Evolutionary conservation across 805 yeast genomes (phyloP).

Genomic region (Yamadazyma endophytica): DNA sequence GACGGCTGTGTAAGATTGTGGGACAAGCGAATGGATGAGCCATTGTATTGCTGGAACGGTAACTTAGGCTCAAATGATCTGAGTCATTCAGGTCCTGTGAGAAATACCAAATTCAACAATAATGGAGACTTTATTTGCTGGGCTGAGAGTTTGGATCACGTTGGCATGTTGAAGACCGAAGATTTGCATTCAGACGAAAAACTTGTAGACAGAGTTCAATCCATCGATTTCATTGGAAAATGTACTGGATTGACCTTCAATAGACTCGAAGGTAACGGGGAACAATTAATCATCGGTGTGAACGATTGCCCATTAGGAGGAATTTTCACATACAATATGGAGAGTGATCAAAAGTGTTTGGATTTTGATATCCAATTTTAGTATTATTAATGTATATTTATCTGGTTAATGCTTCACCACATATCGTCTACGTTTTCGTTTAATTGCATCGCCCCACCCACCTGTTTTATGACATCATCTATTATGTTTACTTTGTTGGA

Average conservation of each 20-base stretch:
- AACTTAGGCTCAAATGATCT: slow-evolving; percentile 20
- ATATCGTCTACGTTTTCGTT: slow-evolving; percentile 37
- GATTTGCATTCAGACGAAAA: slow-evolving; percentile 17
- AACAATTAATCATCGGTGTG: slow-evolving; percentile 49
- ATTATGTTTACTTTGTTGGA: slow-evolving; percentile 24
- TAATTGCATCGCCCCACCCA: slow-evolving; percentile 35
- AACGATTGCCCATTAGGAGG: slow-evolving; percentile 58
- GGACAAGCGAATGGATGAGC: slow-evolving; percentile 41
- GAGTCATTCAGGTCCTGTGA: slow-evolving; percentile 43
- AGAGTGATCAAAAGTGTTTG: slow-evolving; percentile 28
- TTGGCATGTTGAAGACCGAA: slow-evolving; percentile 43
- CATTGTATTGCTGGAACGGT: slow-evolving; percentile 32
- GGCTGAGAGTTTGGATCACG: slow-evolving; percentile 59
- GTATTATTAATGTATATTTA: slow-evolving; percentile 2
- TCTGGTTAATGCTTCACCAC: slow-evolving; percentile 26
- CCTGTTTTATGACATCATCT: slow-evolving; percentile 29
- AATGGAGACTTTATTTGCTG: slow-evolving; percentile 45
- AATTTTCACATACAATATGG: slow-evolving; percentile 43
- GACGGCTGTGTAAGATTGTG: slow-evolving; percentile 54
- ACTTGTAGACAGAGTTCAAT: slow-evolving; percentile 31
- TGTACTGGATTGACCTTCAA: slow-evolving; percentile 52
- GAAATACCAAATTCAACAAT: slow-evolving; percentile 49
- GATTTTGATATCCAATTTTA: slow-evolving; percentile 37
- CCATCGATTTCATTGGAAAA: slow-evolving; percentile 54
- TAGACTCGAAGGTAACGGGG: slow-evolving; percentile 41